Evolutionary conservation across 306 rosid species (phyloP).

Genomic region (Castanea sativa): DNA sequence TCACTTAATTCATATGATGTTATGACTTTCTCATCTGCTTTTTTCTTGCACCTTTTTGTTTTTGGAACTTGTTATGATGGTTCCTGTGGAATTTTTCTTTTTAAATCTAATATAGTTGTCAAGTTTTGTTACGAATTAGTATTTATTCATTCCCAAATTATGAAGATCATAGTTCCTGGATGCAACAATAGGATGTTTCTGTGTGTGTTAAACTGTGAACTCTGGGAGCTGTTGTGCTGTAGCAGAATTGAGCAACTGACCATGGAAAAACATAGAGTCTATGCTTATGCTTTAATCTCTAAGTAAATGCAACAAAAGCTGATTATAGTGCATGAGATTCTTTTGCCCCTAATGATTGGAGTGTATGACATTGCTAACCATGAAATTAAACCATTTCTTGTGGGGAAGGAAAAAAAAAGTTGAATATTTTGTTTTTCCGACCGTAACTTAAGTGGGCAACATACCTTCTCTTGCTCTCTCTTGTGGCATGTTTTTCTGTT

Average conservation of each 20-base stretch:
- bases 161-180: background rate
- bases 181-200: background rate
- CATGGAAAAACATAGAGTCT: background rate
- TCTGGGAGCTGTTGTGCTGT: background rate
- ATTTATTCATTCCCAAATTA: background rate
- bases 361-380: background rate
- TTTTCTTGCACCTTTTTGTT: background rate
- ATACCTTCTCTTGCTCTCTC: background rate
- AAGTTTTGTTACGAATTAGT: background rate
- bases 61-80: background rate
- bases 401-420: background rate
- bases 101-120: background rate
- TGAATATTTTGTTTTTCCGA: background rate
- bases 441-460: background rate
- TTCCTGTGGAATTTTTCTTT: background rate
- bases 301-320: background rate
- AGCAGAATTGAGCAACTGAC: background rate
- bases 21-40: background rate
- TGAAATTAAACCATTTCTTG: background rate
- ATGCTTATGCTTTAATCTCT: background rate
- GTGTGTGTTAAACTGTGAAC: background rate
- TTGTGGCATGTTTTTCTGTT: background rate
- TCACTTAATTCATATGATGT: background rate
- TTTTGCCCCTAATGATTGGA: background rate
- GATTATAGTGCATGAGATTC: background rate